Base-by-base conservation (phyloP, 23 red algal species). In the Gracilaria caudata region DNA sequence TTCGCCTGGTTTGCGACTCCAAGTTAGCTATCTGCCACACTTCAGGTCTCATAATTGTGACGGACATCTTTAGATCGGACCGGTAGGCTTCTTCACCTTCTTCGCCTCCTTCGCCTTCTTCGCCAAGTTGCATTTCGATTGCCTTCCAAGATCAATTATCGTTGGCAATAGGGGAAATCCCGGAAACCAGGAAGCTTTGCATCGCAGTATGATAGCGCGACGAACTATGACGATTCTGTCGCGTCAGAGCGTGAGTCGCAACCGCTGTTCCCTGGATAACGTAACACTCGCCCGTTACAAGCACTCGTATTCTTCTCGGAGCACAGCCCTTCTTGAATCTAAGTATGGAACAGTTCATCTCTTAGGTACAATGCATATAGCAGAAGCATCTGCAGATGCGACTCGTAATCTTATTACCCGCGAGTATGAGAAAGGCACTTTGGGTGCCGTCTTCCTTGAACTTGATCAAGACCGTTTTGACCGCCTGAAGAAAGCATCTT, bases 321-420 rank as follows among this genome's bases (percentile, higher is more conserved):
- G 49, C 65, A 64, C 82, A 3, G 46, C 65, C 23, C 30, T 73
- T 55, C 82, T 86, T 36, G 35, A 73, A 43, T 68, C 60, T 17
- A 68, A 73, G 38, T 37, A 86, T 32, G 51, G 13, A 49, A 86
- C 65, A 36, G 49, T 86, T 12, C 82, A 86, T 49, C 82, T 86
- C 21, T 30, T 86, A 29, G 82, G 82, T 30, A 86, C 82, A 64
- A 86, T 86, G 82, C 82, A 86, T 40, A 86, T 86, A 51, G 82
- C 82, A 21, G 41, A 86, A 59, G 82, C 82, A 2, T 86, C 82
- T 17, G 82, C 82, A 19, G 38, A 55, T 37, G 65, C 82, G 40
- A 64, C 82, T 3, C 82, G 82, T 21, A 7, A 86, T 38, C 65
- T 86, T 55, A 86, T 86, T 37, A 64, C 35, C 8, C 82, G 65